Evolutionary conservation across 2,329 filamentous ascomycete genomes (phyloP), one percentile per base, ranked within the genome.

Genomic region (Aspergillus niger): DNA sequence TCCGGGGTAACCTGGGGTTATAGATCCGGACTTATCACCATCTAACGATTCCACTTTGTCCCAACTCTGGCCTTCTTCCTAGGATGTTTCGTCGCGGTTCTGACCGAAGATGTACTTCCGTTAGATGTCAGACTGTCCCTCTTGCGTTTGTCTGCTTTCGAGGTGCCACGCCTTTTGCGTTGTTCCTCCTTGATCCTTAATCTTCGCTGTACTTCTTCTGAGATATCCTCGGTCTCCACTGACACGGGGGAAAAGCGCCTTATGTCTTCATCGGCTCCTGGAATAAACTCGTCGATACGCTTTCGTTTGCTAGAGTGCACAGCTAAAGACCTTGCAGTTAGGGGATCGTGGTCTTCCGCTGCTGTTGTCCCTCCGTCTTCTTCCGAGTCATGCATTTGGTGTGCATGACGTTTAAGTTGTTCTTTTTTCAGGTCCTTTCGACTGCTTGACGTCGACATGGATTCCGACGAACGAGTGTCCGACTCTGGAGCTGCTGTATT

Each of bases 171-270:
- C 54, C 67, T 71, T 36, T 67, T 71, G 3, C 77, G 74, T 11
- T 67, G 69, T 53, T 78, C 75, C 59, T 80, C 78, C 58, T 76
- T 80, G 43, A 79, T 76, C 49, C 71, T 73, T 38, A 81, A 59
- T n/a, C 78, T 71, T 17, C 75, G 74, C 56, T 80, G 77, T 0
- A 82, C 80, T 51, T 80, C 79, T 10, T 71, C 75, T 3, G 78
- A 79, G 50, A 81, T 81, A 60, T 81, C 79, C 55, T 81, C 78
- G 24, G 73, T 76, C 41, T 77, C 75, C 15, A 73, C 50, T n/a
- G 71, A 66, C 0, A 68, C 62, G 0, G 72, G 66, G 6, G 66
- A 65, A 32, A 59, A 63, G 38, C 67, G 61, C 39, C 65, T 59
- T 15, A 69, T 60, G 22, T 73, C 68, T n/a, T 68, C 70, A 26